phyloP scores from a whole-genome alignment of 139 green algal species.

The Picochlorum costavermella region DNA sequence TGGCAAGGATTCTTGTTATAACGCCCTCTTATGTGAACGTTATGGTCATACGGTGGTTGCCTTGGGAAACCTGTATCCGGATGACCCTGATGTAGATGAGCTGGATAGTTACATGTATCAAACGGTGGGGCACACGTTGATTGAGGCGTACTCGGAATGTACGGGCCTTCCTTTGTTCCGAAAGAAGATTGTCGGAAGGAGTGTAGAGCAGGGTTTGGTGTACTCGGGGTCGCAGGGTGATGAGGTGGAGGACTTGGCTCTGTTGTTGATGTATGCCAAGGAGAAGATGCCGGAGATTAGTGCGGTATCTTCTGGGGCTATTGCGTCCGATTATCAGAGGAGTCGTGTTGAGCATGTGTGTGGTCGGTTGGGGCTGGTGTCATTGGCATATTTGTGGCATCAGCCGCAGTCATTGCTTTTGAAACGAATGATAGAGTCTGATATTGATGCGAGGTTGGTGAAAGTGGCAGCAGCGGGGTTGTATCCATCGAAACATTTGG shows the following conservation, averaged over 20 bases:
- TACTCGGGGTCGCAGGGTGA: slow-evolving; percentile 66
- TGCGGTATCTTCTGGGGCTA: slow-evolving; percentile 79
- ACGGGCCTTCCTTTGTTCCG: slow-evolving; percentile 79
- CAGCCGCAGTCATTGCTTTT: slow-evolving; percentile 73
- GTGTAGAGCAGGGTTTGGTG: slow-evolving; percentile 42
- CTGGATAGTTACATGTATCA: slow-evolving; percentile 95
- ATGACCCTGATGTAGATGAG: slow-evolving; percentile 51
- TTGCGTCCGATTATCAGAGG: slow-evolving; percentile 95
- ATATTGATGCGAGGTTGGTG: slow-evolving; percentile 67
- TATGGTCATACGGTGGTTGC: slow-evolving; percentile 60
- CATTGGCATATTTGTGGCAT: slow-evolving; percentile 87
- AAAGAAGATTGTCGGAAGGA: slow-evolving; percentile 50
- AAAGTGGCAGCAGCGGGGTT: slow-evolving; percentile 84
- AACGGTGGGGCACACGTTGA: slow-evolving; percentile 84
- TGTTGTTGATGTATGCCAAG: slow-evolving; percentile 64
- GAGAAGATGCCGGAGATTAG: slow-evolving; percentile 37
- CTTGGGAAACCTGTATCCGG: slow-evolving; percentile 69
- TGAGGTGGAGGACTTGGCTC: slow-evolving; percentile 88
- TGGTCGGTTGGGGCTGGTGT: slow-evolving; percentile 68
- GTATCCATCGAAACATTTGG: slow-evolving; percentile 73
- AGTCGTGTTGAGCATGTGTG: slow-evolving; percentile 88
- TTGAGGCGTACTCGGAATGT: slow-evolving; percentile 70
- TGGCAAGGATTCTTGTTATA: slow-evolving; percentile 72
- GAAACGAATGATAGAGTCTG: slow-evolving; percentile 47
- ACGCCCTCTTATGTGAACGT: slow-evolving; percentile 40